phyloP scores from a whole-genome alignment of 169 alveolate species.

The Eimeria maxima region DNA sequence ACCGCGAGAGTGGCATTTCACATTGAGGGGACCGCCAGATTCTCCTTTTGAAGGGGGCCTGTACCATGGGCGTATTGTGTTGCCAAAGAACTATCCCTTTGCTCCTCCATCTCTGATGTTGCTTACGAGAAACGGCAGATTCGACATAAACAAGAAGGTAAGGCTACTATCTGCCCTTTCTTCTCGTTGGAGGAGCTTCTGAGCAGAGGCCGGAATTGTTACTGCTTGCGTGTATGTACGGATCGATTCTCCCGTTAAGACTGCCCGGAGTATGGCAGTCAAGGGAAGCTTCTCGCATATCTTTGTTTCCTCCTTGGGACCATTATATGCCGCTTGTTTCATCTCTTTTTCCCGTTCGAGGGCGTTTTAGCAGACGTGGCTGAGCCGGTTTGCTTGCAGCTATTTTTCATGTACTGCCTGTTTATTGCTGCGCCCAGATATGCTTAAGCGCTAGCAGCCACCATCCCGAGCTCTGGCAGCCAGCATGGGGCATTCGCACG shows the following conservation, averaged over 20 bases:
- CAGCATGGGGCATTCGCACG: conserved; percentile 96
- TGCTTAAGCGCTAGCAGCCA: conserved; percentile 92
- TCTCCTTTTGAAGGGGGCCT: conserved; percentile 96
- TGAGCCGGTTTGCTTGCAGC: neutral
- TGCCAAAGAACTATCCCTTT: conserved; percentile 95
- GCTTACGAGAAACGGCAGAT: conserved; percentile 95
- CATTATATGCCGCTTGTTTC: neutral
- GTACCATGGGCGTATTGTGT: conserved; percentile 95
- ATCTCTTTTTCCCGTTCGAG: neutral
- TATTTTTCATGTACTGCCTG: neutral
- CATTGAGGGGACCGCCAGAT: conserved; percentile 93
- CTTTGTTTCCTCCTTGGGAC: neutral
- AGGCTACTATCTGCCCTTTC: neutral
- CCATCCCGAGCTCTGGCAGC: conserved; percentile 97
- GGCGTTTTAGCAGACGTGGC: neutral
- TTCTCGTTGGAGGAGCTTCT: neutral
- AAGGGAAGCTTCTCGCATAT: neutral
- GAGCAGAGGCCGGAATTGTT: neutral
- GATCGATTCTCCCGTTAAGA: neutral
- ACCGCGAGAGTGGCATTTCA: conserved; percentile 96
- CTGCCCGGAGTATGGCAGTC: neutral
- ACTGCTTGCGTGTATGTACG: neutral
- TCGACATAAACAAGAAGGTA: conserved; percentile 92
- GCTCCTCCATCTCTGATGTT: conserved; percentile 95
- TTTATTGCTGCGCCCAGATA: conserved; percentile 82